Evolutionary conservation across 2,329 filamentous ascomycete species (phyloP), one percentile per base, ranked within the genome.

Genomic region (Penicillium sp.): DNA sequence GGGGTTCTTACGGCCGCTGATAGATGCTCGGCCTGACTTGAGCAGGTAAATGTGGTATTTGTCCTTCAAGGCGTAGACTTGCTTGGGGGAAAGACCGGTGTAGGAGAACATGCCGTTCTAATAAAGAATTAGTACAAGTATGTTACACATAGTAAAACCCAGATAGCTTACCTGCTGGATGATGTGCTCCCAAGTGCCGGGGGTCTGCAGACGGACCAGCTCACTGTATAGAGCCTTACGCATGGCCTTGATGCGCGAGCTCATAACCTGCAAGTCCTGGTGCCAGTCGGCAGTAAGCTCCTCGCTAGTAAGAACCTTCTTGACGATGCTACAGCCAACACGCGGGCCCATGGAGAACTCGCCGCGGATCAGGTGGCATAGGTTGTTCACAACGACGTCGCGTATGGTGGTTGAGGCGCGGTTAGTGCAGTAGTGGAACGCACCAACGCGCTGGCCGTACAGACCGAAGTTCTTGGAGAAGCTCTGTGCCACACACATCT

Each of bases 171-270:
- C 96, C 83, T 97, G 93, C 69, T 96, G 90, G 48, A 93, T 94
- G 74, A 97, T 96, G 79, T 97, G 93, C 74, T 93, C 92, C 93
- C 94, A 97, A n/a, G 86, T 90, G 38, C 93, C 93, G 0, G 93
- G 93, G 0, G 93, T 96, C 54, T 85, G 84, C 53, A 96, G 82
- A 70, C 88, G 86, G 76, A 96, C 91, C 10, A 97, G 86, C 80
- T 93, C 93, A 54, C 81, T 78, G 60, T 91, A 86, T 61, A 97
- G 81, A 4, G 84, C 86, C 71, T 86, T 85, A 65, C 93, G 89
- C 93, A 97, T 97, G 66, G 83, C 82, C 68, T 91, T 96, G 79
- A 97, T 97, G 66, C 93, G 89, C 45, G 93, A 93, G 36, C 90
- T 91, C 93, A 97, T 97, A 66, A 89, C 91, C 62, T 84, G 83